Evolutionary conservation across 2,329 filamentous ascomycete genomes (phyloP).

Genomic region (Xylaria sp.): DNA sequence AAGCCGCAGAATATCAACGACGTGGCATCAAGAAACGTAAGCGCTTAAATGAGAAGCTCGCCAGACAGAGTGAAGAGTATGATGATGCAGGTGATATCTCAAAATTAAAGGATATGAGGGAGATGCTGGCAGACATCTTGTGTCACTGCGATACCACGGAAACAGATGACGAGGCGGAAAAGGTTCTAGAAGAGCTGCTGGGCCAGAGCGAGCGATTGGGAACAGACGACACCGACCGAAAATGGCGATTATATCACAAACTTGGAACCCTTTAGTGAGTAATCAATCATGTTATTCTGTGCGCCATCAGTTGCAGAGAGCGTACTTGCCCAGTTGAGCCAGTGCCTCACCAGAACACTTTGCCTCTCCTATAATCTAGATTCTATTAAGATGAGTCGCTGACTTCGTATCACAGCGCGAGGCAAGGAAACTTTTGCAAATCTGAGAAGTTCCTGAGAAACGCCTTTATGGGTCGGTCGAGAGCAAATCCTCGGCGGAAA

Average conservation of each 20-base stretch:
- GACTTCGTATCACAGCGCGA: neutral
- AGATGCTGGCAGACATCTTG: constrained; percentile 46
- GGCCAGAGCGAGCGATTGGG: constrained; percentile 34
- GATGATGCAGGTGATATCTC: neutral
- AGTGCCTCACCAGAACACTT: neutral
- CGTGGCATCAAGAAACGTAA: constrained; percentile 42
- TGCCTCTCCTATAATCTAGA: neutral
- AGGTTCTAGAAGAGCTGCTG: constrained; percentile 39
- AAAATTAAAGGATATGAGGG: constrained; percentile 43
- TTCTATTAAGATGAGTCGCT: neutral
- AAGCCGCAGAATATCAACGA: constrained; percentile 43
- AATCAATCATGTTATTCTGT: neutral
- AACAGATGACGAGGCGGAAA: constrained; percentile 39
- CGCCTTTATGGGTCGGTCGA: constrained; percentile 43
- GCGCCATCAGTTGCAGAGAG: neutral
- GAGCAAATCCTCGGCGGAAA: constrained; percentile 31
- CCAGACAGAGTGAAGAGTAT: constrained; percentile 21
- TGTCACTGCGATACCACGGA: constrained; percentile 39
- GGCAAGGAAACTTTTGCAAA: constrained; percentile 3
- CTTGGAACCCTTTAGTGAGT: constrained; percentile 43
- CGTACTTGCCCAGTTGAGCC: neutral
- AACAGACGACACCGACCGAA: constrained; percentile 36
- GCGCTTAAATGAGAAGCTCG: constrained; percentile 30
- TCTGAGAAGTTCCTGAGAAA: constrained; percentile 33
- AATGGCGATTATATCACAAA: constrained; percentile 46